These are phyloP conservation scores for Zelopaecilomyces penicillatus DNA, from an alignment of 2,329 filamentous ascomycete species.

Conservation along the genomic window DNA sequence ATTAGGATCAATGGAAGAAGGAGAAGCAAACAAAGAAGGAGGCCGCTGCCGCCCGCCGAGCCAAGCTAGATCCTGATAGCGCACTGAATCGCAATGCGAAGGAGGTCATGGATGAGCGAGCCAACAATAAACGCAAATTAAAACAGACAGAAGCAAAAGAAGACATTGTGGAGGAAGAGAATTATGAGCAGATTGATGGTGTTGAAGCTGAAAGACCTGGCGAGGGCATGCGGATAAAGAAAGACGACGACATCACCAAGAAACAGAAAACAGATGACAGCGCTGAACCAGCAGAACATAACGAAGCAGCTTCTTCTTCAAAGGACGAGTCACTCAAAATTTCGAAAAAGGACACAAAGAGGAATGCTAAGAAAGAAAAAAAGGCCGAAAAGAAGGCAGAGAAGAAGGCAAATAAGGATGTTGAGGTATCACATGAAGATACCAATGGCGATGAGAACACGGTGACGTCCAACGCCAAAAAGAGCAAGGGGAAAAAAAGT, in stretches of 20 bases:
- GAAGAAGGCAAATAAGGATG: conserved; percentile 24
- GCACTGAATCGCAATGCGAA: conserved; percentile 73
- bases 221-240: conserved; percentile 50
- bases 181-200: conserved; percentile 39
- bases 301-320: conserved; percentile 15
- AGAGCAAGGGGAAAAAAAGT: conserved; percentile 15
- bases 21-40: conserved; percentile 95
- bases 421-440: conserved; percentile 9
- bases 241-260: conserved; percentile 40
- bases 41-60: conserved; percentile 70
- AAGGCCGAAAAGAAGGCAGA: conserved; percentile 24
- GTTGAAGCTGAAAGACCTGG: conserved; percentile 53
- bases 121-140: conserved; percentile 71
- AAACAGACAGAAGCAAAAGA: conserved; percentile 50
- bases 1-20: conserved; percentile 79
- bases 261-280: conserved; percentile 36
- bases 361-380: conserved; percentile 38
- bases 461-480: conserved; percentile 18
- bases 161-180: conserved; percentile 33
- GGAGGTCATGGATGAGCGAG: conserved; percentile 80
- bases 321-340: conserved; percentile 40
- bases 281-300: not conserved
- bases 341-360: conserved; percentile 48
- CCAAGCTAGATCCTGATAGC: conserved; percentile 86
- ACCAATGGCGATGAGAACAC: conserved; percentile 8